A percentile compares a stretch with the other conserved stretches of the same genome.
These are phyloP conservation scores for Colletotrichum lini DNA, from an alignment of 2,329 filamentous ascomycete species.

Conservation along the genomic window DNA sequence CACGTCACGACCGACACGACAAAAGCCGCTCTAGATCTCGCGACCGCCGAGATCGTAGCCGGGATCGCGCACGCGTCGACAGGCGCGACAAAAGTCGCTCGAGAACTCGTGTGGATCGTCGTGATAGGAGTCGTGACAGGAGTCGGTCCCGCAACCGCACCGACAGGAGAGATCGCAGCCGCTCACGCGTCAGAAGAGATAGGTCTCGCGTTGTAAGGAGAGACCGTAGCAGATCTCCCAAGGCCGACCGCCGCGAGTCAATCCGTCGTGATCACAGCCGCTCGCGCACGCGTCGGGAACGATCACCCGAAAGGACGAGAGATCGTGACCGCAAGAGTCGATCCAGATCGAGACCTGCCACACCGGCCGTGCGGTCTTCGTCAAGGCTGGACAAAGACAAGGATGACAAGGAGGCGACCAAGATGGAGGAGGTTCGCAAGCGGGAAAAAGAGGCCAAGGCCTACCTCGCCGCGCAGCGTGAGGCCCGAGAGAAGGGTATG, in stretches of 20 bases:
- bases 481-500: conserved; percentile 71
- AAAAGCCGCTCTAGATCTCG: conserved; percentile 50
- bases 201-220: conserved; percentile 28
- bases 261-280: conserved; percentile 43
- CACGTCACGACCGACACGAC: conserved; percentile 52
- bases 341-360: conserved; percentile 58
- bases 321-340: conserved; percentile 59
- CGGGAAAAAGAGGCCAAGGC: conserved; percentile 76
- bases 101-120: conserved; percentile 40
- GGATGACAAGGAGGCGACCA: conserved; percentile 69
- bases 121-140: conserved; percentile 49
- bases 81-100: conserved; percentile 54
- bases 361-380: conserved; percentile 40
- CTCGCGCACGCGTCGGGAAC: conserved; percentile 43
- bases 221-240: conserved; percentile 52
- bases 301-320: conserved; percentile 44
- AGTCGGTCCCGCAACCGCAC: conserved; percentile 49
- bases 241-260: conserved; percentile 39
- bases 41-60: conserved; percentile 50
- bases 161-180: conserved; percentile 49
- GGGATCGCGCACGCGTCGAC: conserved; percentile 53
- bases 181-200: conserved; percentile 47
- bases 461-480: conserved; percentile 73
- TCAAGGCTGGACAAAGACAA: conserved; percentile 54
- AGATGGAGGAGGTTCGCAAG: conserved; percentile 73